Evolutionary conservation across 495 filamentous ascomycete species (phyloP).

Genomic region (Aspergillus affinis): DNA sequence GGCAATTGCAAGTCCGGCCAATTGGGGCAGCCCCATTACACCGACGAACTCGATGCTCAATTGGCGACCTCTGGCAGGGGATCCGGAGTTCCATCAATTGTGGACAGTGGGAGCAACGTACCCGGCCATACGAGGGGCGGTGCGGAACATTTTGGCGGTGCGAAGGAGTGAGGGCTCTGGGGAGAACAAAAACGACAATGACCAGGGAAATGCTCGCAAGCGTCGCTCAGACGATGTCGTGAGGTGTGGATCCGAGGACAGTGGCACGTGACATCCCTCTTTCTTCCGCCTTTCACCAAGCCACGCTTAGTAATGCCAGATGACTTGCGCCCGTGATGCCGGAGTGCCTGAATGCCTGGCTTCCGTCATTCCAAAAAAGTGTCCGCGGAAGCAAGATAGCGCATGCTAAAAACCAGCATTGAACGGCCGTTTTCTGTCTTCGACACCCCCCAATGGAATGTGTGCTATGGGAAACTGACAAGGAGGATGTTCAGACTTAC

Average conservation of each 20-base stretch:
- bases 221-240: slow-evolving; percentile 35
- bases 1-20: slow-evolving; percentile 12
- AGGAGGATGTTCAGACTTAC: slow-evolving; percentile 32
- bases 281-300: slow-evolving; percentile 35
- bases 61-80: neutral
- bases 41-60: slow-evolving; percentile 16
- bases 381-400: slow-evolving; percentile 11
- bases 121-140: slow-evolving; percentile 48
- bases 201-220: slow-evolving; percentile 20
- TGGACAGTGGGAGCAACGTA: slow-evolving; percentile 26
- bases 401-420: neutral
- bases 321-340: slow-evolving; percentile 12
- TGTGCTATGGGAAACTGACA: slow-evolving; percentile 3
- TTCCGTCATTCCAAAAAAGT: slow-evolving; percentile 17
- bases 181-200: slow-evolving; percentile 27
- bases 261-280: slow-evolving; percentile 35
- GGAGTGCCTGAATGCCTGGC: slow-evolving; percentile 22
- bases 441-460: neutral
- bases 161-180: slow-evolving; percentile 27
- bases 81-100: neutral
- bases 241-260: slow-evolving; percentile 28
- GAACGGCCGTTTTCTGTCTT: slow-evolving; percentile 1
- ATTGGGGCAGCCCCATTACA: slow-evolving; percentile 23
- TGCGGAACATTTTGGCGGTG: slow-evolving; percentile 49
- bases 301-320: slow-evolving; percentile 23